A percentile compares a stretch with the other conserved stretches of the same genome.
Conservation (phyloP, 2,329 filamentous ascomycete species). For the Metarhizium guizhouense region DNA sequence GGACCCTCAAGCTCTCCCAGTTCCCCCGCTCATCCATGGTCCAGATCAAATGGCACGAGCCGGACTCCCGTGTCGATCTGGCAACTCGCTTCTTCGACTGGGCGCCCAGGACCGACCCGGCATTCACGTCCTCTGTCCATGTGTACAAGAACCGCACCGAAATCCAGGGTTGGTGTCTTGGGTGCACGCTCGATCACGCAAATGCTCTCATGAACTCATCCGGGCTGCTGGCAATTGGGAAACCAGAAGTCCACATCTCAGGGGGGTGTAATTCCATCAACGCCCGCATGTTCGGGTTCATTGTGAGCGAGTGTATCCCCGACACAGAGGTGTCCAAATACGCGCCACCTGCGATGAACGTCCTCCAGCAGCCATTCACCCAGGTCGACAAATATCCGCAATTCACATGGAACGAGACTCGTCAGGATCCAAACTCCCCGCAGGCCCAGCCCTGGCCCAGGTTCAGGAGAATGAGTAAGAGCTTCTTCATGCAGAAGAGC, state of each 20-base stretch:
- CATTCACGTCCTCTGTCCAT: too few species aligned
- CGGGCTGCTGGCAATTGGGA: conserved; percentile 7
- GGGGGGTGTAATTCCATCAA: conserved; percentile 9
- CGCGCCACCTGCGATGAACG: conserved; percentile 3
- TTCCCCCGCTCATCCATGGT: conserved; percentile 11
- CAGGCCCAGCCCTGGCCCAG: conserved; percentile 6
- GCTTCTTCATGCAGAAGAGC: conserved; percentile 8
- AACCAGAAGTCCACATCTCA: conserved; percentile 5
- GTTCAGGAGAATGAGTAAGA: conserved; percentile 7
- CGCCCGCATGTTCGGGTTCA: conserved; percentile 8
- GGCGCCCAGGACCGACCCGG: neutral
- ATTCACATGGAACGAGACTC: conserved; percentile 3
- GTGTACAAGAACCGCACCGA: neutral
- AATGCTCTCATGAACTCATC: conserved; percentile 5
- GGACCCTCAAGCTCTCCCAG: conserved; percentile 7
- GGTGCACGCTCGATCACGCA: neutral
- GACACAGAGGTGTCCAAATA: conserved; percentile 5
- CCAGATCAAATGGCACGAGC: neutral
- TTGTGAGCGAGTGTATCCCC: conserved; percentile 5
- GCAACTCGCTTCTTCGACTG: conserved; percentile 8
- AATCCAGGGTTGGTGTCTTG: conserved; percentile 9
- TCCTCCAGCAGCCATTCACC: conserved; percentile 7
- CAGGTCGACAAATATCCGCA: neutral
- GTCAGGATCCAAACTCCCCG: neutral
- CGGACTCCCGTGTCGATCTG: neutral